A percentile compares a stretch with the other conserved stretches of the same genome.
phyloP scores from a whole-genome alignment of 768 basidiomycete genomes.

The Amanita muscaria region DNA sequence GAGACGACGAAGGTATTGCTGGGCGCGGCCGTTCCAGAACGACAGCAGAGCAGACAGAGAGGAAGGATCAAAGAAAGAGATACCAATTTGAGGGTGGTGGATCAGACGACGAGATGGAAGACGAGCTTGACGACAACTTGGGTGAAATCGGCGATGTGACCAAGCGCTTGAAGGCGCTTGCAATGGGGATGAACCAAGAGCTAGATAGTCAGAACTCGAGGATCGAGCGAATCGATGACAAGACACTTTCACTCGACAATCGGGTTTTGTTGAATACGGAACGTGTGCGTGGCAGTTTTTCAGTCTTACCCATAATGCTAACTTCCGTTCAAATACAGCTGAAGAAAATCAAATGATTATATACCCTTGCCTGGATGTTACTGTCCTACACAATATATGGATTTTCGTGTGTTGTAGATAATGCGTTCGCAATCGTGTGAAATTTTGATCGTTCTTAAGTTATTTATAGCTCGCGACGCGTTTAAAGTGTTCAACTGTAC shows the following conservation, averaged over 20 bases:
- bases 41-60: constrained; percentile 40
- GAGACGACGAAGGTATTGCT: constrained; percentile 36
- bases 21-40: constrained; percentile 37
- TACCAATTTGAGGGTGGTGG: constrained; percentile 89
- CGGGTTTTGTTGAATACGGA: constrained; percentile 78
- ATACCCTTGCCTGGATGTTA: neutral
- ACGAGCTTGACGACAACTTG: constrained; percentile 88
- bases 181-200: constrained; percentile 79
- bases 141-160: constrained; percentile 76
- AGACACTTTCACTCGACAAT: constrained; percentile 68
- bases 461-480: no score
- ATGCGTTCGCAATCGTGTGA: neutral
- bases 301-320: constrained; percentile 4
- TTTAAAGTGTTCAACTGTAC: no score
- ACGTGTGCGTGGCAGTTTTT: constrained; percentile 40
- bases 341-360: constrained; percentile 46
- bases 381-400: neutral
- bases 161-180: constrained; percentile 70
- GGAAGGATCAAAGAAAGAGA: constrained; percentile 67
- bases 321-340: constrained; percentile 30
- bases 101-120: constrained; percentile 90
- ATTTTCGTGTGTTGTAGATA: neutral
- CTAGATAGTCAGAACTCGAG: constrained; percentile 80
- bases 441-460: neutral
- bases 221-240: constrained; percentile 68